phyloP scores from a whole-genome alignment of 495 filamentous ascomycete genomes.

The Trypethelium eluteriae region DNA sequence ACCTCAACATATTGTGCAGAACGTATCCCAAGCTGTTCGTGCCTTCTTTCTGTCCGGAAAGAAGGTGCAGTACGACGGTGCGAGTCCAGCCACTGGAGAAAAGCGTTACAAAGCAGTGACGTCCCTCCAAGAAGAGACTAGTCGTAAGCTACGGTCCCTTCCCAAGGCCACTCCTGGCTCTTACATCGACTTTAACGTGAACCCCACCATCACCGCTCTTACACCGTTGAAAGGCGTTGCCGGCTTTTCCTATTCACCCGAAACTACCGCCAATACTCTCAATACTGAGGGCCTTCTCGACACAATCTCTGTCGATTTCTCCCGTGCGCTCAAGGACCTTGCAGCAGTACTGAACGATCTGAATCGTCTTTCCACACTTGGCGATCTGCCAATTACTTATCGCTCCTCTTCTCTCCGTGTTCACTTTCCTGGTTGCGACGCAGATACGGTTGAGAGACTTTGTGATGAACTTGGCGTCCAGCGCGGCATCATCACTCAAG shows the following conservation, averaged over 20 bases:
- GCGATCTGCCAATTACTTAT: slow-evolving; percentile 73
- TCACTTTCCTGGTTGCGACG: slow-evolving; percentile 85
- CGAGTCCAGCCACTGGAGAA: slow-evolving; percentile 57
- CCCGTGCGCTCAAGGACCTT: slow-evolving; percentile 75
- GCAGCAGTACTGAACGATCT: slow-evolving; percentile 73
- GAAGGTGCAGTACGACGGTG: slow-evolving; percentile 74
- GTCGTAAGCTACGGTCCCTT: slow-evolving; percentile 49
- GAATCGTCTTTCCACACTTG: slow-evolving; percentile 62
- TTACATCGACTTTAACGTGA: slow-evolving; percentile 74
- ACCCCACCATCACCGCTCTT: slow-evolving; percentile 78
- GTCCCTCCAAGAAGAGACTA: slow-evolving; percentile 60
- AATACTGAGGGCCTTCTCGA: slow-evolving; percentile 76
- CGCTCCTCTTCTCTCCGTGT: slow-evolving; percentile 62
- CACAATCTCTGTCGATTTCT: slow-evolving; percentile 78
- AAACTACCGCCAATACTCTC: slow-evolving; percentile 43
- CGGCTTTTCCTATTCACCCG: slow-evolving; percentile 26
- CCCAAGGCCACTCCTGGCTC: slow-evolving; percentile 60
- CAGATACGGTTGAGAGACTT: slow-evolving; percentile 68
- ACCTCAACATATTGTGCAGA: slow-evolving; percentile 85
- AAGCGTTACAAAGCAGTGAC: slow-evolving; percentile 68
- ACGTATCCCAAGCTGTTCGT: slow-evolving; percentile 82
- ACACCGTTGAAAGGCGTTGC: slow-evolving; percentile 47
- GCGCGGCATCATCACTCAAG: slow-evolving; percentile 69
- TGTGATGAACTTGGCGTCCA: slow-evolving; percentile 80
- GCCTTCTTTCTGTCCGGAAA: slow-evolving; percentile 84